These are phyloP conservation scores for Colletotrichum sojae DNA, from an alignment of 2,329 filamentous ascomycete species.

Conservation along the genomic window DNA sequence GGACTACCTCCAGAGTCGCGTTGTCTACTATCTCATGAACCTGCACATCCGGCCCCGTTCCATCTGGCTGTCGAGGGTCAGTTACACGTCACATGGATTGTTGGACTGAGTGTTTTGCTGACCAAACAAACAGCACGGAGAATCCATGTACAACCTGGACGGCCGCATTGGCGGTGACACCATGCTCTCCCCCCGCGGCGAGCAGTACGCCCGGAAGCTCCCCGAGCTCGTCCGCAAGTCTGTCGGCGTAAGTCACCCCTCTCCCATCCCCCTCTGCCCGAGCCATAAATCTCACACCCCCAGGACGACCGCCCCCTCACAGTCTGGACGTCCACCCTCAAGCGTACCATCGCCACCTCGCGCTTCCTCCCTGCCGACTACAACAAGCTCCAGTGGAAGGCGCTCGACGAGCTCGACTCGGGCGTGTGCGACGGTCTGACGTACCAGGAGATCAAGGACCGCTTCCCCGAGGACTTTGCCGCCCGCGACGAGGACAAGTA, in stretches of 20 bases:
- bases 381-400: constrained; percentile 98
- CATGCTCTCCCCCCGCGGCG: constrained; percentile 85
- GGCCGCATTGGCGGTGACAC: constrained; percentile 96
- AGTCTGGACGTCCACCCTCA: constrained; percentile 75
- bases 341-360: constrained; percentile 91
- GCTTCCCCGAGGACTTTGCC: constrained; percentile 93
- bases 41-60: constrained; percentile 96
- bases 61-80: constrained; percentile 93
- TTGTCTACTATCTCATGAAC: constrained; percentile 99
- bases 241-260: constrained; percentile 77
- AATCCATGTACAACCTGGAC: constrained; percentile 91
- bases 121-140: constrained; percentile 78
- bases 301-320: constrained; percentile 73
- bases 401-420: constrained; percentile 95
- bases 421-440: constrained; percentile 97
- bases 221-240: constrained; percentile 89
- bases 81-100: constrained; percentile 49
- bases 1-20: constrained; percentile 95
- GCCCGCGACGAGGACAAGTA: constrained; percentile 99
- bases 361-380: constrained; percentile 85
- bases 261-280: not conserved
- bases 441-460: constrained; percentile 92
- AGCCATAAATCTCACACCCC: constrained; percentile 40
- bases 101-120: not conserved
- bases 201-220: constrained; percentile 88